Evolutionary conservation across 2,329 filamentous ascomycete species (phyloP).

Genomic region (Ophiocordyceps camponoti-floridani): DNA sequence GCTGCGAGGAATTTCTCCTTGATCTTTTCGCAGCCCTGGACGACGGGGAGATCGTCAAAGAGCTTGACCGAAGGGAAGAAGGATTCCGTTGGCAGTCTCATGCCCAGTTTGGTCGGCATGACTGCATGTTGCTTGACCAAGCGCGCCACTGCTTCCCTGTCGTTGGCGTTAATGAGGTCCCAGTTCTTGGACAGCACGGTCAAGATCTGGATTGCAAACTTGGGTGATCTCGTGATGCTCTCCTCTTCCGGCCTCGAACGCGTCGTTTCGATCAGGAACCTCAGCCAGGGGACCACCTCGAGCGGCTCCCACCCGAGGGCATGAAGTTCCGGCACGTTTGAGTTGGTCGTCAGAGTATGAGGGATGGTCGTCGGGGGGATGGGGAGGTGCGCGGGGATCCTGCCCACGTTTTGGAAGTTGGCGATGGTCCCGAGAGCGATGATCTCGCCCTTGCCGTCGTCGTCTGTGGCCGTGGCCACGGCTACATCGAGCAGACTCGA

Average conservation of each 20-base stretch:
- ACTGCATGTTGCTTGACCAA: conserved; percentile 52
- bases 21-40: conserved; percentile 57
- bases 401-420: conserved; percentile 57
- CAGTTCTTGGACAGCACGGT: conserved; percentile 74
- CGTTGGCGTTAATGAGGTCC: conserved; percentile 54
- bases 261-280: conserved; percentile 56
- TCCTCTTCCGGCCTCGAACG: conserved; percentile 41
- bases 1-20: conserved; percentile 80
- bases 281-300: conserved; percentile 71
- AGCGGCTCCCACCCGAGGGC: conserved; percentile 75
- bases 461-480: conserved; percentile 49
- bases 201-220: conserved; percentile 63
- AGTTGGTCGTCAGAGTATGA: conserved; percentile 58
- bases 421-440: conserved; percentile 61
- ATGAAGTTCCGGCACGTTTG: conserved; percentile 51
- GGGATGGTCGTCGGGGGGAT: conserved; percentile 70
- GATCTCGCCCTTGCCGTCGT: conserved; percentile 46
- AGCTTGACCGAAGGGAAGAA: conserved; percentile 90
- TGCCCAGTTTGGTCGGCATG: conserved; percentile 80
- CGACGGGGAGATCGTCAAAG: conserved; percentile 80
- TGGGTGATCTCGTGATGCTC: conserved; percentile 51
- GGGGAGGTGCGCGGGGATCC: conserved; percentile 66
- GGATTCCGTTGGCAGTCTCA: conserved; percentile 69
- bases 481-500: conserved; percentile 61
- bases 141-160: conserved; percentile 46